Evolutionary conservation across 2,329 filamentous ascomycete species (phyloP).

Genomic region (Daldinia sp.): DNA sequence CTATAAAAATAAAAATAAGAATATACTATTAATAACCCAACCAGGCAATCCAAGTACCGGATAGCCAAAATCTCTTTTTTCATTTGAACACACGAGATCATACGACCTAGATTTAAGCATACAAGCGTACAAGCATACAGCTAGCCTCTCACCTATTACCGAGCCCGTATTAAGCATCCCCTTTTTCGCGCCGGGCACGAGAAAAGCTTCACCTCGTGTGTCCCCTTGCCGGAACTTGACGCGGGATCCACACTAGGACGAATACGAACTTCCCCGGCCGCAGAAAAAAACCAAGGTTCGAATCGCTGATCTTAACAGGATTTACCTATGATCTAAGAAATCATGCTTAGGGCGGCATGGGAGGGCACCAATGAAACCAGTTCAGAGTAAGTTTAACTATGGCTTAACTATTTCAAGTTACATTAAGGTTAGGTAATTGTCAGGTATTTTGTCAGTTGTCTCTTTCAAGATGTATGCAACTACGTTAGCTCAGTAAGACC

Average conservation of each 20-base stretch:
- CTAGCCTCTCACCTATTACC: not conserved
- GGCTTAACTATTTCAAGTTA: not conserved
- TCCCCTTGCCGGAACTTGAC: conserved; percentile 20
- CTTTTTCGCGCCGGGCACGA: conserved; percentile 14
- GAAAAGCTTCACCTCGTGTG: conserved; percentile 27
- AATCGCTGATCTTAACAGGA: conserved; percentile 29
- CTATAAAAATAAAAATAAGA: not conserved
- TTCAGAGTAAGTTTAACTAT: conserved; percentile 11
- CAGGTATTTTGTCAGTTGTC: no score
- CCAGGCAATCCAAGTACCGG: not conserved
- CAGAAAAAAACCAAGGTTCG: conserved; percentile 27
- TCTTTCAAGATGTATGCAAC: not conserved
- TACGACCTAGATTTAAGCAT: conserved; percentile 6
- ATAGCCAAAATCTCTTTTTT: not conserved
- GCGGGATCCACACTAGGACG: conserved; percentile 15
- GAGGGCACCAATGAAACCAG: conserved; percentile 9
- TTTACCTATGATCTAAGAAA: conserved; percentile 28
- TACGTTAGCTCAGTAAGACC: no score
- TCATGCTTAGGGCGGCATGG: conserved; percentile 12
- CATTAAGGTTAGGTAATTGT: no score
- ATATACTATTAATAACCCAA: not conserved
- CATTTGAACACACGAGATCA: conserved; percentile 18
- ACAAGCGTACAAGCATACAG: no score
- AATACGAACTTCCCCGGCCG: conserved; percentile 26
- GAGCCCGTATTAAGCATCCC: conserved; percentile 3